Evolutionary conservation across 1,139 yeast genomes (phyloP).

Genomic region (Tardiomyces depauwii): DNA sequence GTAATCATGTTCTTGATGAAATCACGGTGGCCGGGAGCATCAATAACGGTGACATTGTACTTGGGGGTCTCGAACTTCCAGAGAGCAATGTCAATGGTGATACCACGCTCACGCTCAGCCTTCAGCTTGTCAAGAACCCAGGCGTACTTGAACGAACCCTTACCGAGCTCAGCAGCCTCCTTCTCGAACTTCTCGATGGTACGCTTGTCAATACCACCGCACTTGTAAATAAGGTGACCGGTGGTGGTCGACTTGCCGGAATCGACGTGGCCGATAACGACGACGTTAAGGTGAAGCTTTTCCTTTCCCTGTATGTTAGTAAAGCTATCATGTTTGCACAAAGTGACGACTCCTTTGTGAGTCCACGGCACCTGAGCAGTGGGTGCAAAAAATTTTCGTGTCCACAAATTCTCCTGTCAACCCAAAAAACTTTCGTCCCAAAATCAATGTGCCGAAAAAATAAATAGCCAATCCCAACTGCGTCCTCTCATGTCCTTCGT

Average conservation of each 20-base stretch:
- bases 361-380: too few species aligned
- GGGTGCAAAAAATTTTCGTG: too few species aligned
- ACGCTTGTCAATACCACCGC: conserved; percentile 90
- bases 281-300: conserved; percentile 97
- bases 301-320: conserved; percentile 58
- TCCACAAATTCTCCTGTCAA: too few species aligned
- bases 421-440: background rate
- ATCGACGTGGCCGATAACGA: conserved; percentile 99
- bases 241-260: conserved; percentile 98
- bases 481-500: too few species aligned
- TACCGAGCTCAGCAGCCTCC: conserved; percentile 97
- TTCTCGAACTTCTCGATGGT: conserved; percentile 97
- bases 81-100: conserved; percentile 88
- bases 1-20: conserved; percentile 92
- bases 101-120: conserved; percentile 98
- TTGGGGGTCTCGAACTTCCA: conserved; percentile 96
- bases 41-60: conserved; percentile 86
- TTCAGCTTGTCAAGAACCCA: conserved; percentile 93
- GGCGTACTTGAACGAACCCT: conserved; percentile 98
- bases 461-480: too few species aligned
- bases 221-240: conserved; percentile 98
- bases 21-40: conserved; percentile 96
- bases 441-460: too few species aligned
- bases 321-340: too few species aligned
- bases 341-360: too few species aligned